A percentile compares a stretch with the other conserved stretches of the same genome.
phyloP scores from a whole-genome alignment of 2,329 filamentous ascomycete genomes.

The Cladophialophora carrionii region DNA sequence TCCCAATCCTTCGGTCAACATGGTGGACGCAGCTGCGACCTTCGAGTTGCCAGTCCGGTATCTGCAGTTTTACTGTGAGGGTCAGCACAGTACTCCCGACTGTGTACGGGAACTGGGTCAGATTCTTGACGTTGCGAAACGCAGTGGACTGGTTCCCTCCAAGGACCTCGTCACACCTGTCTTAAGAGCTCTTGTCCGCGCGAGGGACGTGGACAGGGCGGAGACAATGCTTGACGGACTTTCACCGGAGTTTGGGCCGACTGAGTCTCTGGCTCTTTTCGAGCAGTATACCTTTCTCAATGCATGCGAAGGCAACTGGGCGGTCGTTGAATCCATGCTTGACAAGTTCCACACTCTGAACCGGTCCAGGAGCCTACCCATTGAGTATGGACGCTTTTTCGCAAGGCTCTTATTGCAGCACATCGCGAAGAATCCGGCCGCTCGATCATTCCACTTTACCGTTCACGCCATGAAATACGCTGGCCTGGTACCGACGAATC shows the following conservation, averaged over 20 bases:
- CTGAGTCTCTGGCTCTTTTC: slow-evolving; percentile 43
- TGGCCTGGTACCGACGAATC: slow-evolving; percentile 27
- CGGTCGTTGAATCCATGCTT: slow-evolving; percentile 46
- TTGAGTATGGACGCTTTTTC: slow-evolving; percentile 25
- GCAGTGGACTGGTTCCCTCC: slow-evolving; percentile 35
- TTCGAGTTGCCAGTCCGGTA: slow-evolving; percentile 18
- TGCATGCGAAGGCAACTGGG: slow-evolving; percentile 48
- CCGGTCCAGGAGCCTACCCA: slow-evolving; percentile 39
- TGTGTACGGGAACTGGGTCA: slow-evolving; percentile 42
- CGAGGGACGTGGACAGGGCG: slow-evolving; percentile 43
- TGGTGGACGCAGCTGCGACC: background rate
- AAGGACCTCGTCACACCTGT: slow-evolving; percentile 49
- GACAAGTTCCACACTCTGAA: slow-evolving; percentile 45
- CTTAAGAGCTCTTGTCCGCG: slow-evolving; percentile 47
- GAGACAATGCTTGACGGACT: slow-evolving; percentile 45
- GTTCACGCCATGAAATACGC: slow-evolving; percentile 31
- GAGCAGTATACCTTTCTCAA: slow-evolving; percentile 46
- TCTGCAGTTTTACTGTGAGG: slow-evolving; percentile 43
- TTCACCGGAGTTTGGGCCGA: slow-evolving; percentile 40
- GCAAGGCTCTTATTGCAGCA: slow-evolving; percentile 26
- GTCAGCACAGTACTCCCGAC: slow-evolving; percentile 43
- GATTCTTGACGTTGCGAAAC: slow-evolving; percentile 22
- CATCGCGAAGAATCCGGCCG: slow-evolving; percentile 14
- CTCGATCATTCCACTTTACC: slow-evolving; percentile 26
- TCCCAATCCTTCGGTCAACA: background rate